Evolutionary conservation across 306 rosid genomes (phyloP).

Genomic region (Benincasa hispida): DNA sequence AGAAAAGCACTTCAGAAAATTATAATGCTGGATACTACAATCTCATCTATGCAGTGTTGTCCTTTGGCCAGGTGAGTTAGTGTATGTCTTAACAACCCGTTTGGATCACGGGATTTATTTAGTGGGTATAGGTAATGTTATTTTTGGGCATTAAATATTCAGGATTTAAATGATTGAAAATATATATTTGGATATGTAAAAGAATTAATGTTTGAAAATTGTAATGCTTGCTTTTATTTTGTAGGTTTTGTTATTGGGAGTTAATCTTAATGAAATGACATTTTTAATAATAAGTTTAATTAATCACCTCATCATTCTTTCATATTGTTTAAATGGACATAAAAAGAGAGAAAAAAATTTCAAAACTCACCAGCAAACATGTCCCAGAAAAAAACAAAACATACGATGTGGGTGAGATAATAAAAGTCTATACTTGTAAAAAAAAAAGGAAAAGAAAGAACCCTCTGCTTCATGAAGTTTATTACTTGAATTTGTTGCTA

Average conservation of each 20-base stretch:
- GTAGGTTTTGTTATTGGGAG: background rate
- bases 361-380: background rate
- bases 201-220: background rate
- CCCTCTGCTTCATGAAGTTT: background rate
- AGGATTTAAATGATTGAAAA: background rate
- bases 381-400: background rate
- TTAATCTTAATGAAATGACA: background rate
- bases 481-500: background rate
- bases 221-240: background rate
- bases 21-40: slow-evolving; percentile 55
- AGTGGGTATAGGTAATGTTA: background rate
- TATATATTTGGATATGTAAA: background rate
- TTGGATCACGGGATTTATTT: background rate
- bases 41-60: slow-evolving; percentile 47
- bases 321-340: background rate
- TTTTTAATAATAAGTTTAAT: background rate
- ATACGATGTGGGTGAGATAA: background rate
- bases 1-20: slow-evolving; percentile 31
- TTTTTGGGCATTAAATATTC: background rate
- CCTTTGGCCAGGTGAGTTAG: slow-evolving; percentile 64
- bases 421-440: background rate
- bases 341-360: background rate
- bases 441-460: background rate
- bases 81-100: background rate
- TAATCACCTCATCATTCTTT: background rate